Evolutionary conservation across 1,284 basidiomycete genomes (phyloP).

Genomic region (Agroathelia rolfsii): DNA sequence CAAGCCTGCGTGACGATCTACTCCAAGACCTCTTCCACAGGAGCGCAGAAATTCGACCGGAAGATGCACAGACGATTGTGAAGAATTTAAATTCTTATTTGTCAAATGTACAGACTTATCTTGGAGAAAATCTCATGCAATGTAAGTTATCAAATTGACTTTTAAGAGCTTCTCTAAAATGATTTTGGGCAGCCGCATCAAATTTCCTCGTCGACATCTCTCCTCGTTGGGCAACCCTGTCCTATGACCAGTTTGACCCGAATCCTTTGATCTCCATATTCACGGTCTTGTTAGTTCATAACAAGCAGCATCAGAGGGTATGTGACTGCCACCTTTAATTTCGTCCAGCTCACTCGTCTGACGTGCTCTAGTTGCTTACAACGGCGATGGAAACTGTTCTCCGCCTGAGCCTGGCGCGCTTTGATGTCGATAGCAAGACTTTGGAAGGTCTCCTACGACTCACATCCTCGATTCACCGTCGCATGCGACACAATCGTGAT

Average conservation of each 20-base stretch:
- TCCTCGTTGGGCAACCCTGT: no score
- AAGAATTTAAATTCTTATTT: slow-evolving; percentile 45
- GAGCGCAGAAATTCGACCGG: slow-evolving; percentile 38
- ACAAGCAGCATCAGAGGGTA: slow-evolving; percentile 50
- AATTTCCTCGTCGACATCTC: slow-evolving; percentile 44
- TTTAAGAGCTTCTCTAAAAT: slow-evolving; percentile 4
- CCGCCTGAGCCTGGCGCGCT: slow-evolving; percentile 39
- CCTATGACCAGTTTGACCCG: slow-evolving; percentile 34
- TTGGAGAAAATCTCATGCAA: slow-evolving; percentile 38
- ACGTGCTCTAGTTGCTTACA: no score
- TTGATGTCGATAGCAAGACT: slow-evolving; percentile 33
- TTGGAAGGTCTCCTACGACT: slow-evolving; percentile 43
- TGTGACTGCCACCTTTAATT: slow-evolving; percentile 12
- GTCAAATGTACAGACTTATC: no score
- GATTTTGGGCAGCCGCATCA: slow-evolving; percentile 35
- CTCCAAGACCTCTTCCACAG: slow-evolving; percentile 43
- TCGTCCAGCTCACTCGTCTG: no score
- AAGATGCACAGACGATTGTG: slow-evolving; percentile 38
- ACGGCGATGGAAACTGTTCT: slow-evolving; percentile 52
- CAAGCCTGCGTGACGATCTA: slow-evolving; percentile 38
- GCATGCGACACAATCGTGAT: slow-evolving; percentile 19
- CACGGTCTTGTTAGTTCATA: slow-evolving; percentile 44
- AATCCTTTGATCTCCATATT: slow-evolving; percentile 43
- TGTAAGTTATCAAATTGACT: slow-evolving; percentile 29
- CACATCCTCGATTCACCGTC: slow-evolving; percentile 33